Evolutionary conservation across 2,329 filamentous ascomycete species (phyloP), one percentile per base, ranked within the genome.

Genomic region (Drechslera avenae): DNA sequence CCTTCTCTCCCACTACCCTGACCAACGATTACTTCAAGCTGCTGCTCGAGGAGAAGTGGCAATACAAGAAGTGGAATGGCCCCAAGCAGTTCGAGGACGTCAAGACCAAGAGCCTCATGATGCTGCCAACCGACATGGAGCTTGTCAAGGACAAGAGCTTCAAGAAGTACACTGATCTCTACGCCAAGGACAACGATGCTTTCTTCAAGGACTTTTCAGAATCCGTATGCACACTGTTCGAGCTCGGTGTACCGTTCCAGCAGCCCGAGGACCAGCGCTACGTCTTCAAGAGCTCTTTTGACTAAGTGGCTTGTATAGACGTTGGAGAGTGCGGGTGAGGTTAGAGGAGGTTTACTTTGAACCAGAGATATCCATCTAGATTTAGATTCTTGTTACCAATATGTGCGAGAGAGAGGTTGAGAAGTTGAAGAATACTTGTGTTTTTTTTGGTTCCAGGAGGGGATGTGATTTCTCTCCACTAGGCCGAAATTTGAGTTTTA

Each of bases 1-100:
- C 16, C 83, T 97, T 46, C 83, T 96, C 47, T 67, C 95, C 52
- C 80, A 92, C 60, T 36, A 86, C 94, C 51, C 75, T 99, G 71
- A 96, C 90, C 69, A 99, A 97, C 79, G 92, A 97, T 75, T 99
- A 89, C 82, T 99, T 85, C 85, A 88, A 86, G 64, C 84, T 97
- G 13, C 82, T 99, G 39, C 69, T 96, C 28, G 84, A 91, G 56
- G 91, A 96, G 86, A 95, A 96, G 83, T 97, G 93, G 94, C 80
- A 85, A 71, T 90, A 84, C 89, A 96, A 86, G 94, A 96, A 84
- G 97, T 94, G 93, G 93, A 85, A 92, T 67, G 93, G 94, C 21
- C 91, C 91, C 61, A 86, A 87, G 77, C 92, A 95, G 83, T 93
- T 88, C 73, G 87, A 96, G 78, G 92, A 97, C 78, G 89, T 89